Evolutionary conservation across 208 protist species (phyloP), one percentile per base, ranked within the genome.

Genomic region (Herpetomonas tarakana): DNA sequence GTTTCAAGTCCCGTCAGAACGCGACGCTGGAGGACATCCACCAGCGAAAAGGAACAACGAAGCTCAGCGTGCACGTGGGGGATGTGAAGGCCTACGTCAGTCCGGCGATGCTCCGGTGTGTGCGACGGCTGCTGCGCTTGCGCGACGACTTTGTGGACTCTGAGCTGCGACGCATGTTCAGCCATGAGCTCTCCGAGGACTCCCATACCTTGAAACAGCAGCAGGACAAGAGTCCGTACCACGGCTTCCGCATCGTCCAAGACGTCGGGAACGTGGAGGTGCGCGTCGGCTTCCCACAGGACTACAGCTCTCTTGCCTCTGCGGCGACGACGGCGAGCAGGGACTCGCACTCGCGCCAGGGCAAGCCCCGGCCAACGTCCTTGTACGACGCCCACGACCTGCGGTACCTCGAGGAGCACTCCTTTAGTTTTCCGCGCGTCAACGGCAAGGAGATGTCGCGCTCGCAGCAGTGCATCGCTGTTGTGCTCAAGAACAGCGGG

Each of bases 371-470:
- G n/a, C n/a, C n/a, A n/a, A n/a, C n/a, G 2, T 73, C 0, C 38
- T 21, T 2, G 67, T 47, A 27, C 26, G 26, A 11, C 19, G 30
- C 47, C 1, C 68, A 19, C 35, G 31, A 50, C 19, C 28, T 82
- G 4, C 49, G 41, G 24, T 49, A 55, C 1, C 60, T 66, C 14
- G 72, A 83, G 47, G 52, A 55, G 25, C 75, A 75, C 60, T 62
- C 69, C 3, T 89, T 92, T 50, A 86, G 82, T 64, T 83, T 89
- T 24, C 86, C 81, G 2, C 74, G 79, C 26, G 38, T 67, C 41
- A 72, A 78, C 29, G 81, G 86, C 22, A 68, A 79, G 52, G 81
- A 92, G 62, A 49, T 86, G 24, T 66, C 77, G 7, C 52, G 50
- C 0, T 66, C 55, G 45, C 70, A 87, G 51, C 86, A 89, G 38